A percentile compares a stretch with the other conserved stretches of the same genome.
phyloP scores from a whole-genome alignment of 495 filamentous ascomycete species.

The Terfezia boudieri region DNA sequence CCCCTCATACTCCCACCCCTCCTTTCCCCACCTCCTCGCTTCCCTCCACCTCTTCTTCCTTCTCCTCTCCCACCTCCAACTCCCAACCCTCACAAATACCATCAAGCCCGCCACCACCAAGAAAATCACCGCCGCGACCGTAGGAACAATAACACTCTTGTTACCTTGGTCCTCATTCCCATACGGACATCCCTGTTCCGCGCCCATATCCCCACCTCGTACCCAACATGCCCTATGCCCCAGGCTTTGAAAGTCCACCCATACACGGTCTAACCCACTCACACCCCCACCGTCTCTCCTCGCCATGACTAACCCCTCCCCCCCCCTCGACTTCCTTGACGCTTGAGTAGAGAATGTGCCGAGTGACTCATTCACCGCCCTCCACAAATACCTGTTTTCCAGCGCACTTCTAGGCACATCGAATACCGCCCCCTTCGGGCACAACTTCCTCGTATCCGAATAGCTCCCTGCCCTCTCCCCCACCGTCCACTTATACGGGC shows the following conservation, averaged over 20 bases:
- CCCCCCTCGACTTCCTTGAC: background rate
- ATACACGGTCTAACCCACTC: background rate
- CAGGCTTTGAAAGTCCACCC: constrained; percentile 9
- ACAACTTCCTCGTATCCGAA: constrained; percentile 2
- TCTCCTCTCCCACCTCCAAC: background rate
- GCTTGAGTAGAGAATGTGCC: background rate
- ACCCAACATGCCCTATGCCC: constrained; percentile 5
- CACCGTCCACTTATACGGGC: constrained; percentile 9
- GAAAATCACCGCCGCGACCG: constrained; percentile 1
- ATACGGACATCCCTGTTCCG: constrained; percentile 3
- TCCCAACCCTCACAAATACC: constrained; percentile 3
- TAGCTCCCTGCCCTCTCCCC: background rate
- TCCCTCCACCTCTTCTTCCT: constrained; percentile 4
- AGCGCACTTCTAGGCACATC: constrained; percentile 6
- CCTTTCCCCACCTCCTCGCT: constrained; percentile 6
- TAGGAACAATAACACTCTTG: constrained; percentile 5
- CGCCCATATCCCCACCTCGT: constrained; percentile 3
- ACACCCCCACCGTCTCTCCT: no score
- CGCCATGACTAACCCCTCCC: background rate
- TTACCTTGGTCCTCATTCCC: background rate
- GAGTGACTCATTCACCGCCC: no score
- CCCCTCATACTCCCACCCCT: constrained; percentile 10
- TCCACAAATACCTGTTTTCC: constrained; percentile 5
- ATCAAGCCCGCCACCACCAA: background rate
- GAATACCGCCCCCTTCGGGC: background rate